Conservation (phyloP, 139 green algal genomes). For the Coelastrella sp. region DNA sequence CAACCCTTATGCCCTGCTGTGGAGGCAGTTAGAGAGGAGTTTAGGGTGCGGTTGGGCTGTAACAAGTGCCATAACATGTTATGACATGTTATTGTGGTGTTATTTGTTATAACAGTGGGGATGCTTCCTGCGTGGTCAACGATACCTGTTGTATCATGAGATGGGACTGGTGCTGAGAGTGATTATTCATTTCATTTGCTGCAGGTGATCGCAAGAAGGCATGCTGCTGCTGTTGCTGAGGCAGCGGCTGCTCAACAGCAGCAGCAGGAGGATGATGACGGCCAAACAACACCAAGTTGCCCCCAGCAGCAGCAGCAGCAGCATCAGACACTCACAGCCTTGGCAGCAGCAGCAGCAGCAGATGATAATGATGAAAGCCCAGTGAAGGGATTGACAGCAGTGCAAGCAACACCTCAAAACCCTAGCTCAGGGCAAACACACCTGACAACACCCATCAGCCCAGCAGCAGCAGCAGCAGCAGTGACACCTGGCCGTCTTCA, state of each 20-base stretch:
- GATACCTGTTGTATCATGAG: neutral
- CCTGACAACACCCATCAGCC: neutral
- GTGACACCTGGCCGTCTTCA: slow-evolving; percentile 10
- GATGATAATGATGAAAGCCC: slow-evolving; percentile 24
- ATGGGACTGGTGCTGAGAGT: neutral
- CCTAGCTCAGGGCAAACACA: neutral
- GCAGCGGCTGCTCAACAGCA: neutral
- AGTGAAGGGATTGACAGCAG: neutral
- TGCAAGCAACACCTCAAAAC: neutral
- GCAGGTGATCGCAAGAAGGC: neutral
- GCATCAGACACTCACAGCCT: neutral
- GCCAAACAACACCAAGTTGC: neutral
- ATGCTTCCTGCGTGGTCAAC: neutral
- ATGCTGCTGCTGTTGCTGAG: neutral
- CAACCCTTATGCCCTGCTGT: slow-evolving; percentile 67
- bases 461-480: slow-evolving; percentile 33
- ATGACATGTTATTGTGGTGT: neutral
- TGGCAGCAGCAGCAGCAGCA: slow-evolving; percentile 43
- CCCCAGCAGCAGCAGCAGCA: slow-evolving; percentile 7
- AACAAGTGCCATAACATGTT: too few species aligned
- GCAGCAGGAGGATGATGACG: slow-evolving; percentile 14
- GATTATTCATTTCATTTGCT: neutral
- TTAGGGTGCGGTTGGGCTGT: slow-evolving; percentile 46
- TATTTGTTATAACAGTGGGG: neutral
- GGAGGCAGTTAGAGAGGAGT: slow-evolving; percentile 64